phyloP scores from a whole-genome alignment of 305 asterid genomes.

The Solanum hybrid region DNA sequence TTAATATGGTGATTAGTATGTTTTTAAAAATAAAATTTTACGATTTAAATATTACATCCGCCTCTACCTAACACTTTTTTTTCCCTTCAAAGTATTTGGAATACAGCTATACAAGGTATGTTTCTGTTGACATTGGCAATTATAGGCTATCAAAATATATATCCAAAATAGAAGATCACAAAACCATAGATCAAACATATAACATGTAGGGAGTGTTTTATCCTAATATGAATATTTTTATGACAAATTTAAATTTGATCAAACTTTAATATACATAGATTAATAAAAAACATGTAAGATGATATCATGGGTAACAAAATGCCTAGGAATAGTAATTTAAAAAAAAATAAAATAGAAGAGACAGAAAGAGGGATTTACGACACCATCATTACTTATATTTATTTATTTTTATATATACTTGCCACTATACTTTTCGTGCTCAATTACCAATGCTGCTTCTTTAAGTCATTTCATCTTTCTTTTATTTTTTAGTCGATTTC shows the following conservation, averaged over 20 bases:
- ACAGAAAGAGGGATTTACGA: background rate
- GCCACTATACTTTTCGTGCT: background rate
- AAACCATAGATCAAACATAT: background rate
- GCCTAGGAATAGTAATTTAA: background rate
- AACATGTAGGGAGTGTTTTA: no score
- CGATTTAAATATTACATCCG: background rate
- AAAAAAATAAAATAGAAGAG: background rate
- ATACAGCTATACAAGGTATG: background rate
- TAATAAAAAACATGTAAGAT: background rate
- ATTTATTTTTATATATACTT: no score
- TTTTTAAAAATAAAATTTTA: no score
- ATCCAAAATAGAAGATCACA: background rate
- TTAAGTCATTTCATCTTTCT: background rate
- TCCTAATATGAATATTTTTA: no score
- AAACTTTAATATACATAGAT: no score
- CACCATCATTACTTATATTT: background rate
- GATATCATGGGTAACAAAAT: background rate
- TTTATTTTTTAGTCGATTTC: background rate
- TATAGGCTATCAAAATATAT: background rate
- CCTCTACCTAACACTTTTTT: background rate
- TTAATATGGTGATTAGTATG: background rate
- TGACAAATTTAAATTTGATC: no score
- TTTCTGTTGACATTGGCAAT: background rate
- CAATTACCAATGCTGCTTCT: slow-evolving; percentile 13
- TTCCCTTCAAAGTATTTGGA: no score